phyloP scores from a whole-genome alignment of 441 rosid species.

The Euphorbia neoarborescens region DNA sequence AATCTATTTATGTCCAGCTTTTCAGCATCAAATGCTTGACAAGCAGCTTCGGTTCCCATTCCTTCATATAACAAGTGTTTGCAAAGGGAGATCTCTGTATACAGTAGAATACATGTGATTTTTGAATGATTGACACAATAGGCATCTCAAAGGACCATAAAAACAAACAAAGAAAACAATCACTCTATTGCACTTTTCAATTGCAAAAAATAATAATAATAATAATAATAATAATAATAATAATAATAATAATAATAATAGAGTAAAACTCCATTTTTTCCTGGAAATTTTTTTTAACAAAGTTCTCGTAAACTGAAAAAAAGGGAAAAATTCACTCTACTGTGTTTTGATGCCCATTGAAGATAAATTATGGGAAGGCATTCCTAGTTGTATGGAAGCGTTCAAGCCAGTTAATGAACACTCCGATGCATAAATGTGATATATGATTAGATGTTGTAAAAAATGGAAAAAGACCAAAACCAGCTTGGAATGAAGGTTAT shows the following conservation, averaged over 20 bases:
- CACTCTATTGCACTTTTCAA: background rate
- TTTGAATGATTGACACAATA: conserved; percentile 14
- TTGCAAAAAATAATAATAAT: no score
- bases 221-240: no score
- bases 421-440: background rate
- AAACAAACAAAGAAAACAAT: background rate
- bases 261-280: no score
- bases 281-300: no score
- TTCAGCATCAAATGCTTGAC: conserved; percentile 49
- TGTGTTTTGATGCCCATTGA: background rate
- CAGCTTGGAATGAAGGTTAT: background rate
- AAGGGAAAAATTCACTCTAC: background rate
- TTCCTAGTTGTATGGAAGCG: background rate
- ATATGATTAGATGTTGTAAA: background rate
- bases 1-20: conserved; percentile 40
- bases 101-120: conserved; percentile 28
- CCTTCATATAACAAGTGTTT: conserved; percentile 47
- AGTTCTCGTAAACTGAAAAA: background rate
- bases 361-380: background rate
- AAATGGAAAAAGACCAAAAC: background rate
- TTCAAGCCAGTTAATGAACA: background rate
- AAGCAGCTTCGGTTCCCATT: conserved; percentile 61
- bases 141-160: conserved; percentile 9
- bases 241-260: no score
- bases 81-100: conserved; percentile 62